Conservation (phyloP, 31 red algal genomes). For the Endocladia muricata region DNA sequence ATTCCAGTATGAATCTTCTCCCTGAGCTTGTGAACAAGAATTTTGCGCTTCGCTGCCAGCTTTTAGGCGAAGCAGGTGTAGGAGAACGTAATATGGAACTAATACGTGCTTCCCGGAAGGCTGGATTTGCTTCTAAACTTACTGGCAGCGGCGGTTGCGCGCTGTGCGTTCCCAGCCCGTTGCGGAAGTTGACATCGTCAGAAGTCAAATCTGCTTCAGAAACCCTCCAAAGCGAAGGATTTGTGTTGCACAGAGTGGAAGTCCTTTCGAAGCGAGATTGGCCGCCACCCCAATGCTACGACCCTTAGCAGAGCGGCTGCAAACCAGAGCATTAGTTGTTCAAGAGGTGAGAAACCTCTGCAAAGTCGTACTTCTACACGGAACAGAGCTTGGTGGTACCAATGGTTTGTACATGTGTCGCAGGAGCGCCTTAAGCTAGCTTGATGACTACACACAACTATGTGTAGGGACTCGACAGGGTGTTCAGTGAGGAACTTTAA, state of each 20-base stretch:
- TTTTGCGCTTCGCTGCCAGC: constrained; percentile 27
- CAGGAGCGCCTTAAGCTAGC: too few species aligned
- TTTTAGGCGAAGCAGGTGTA: constrained; percentile 19
- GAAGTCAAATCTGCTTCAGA: constrained; percentile 7
- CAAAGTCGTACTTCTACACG: too few species aligned
- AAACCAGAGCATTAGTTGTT: too few species aligned
- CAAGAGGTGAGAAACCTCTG: too few species aligned
- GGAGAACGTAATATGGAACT: constrained; percentile 23
- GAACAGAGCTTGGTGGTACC: too few species aligned
- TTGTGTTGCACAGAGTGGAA: constrained; percentile 24
- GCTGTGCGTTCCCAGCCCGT: constrained; percentile 34
- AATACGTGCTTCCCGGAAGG: constrained; percentile 5
- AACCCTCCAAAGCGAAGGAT: constrained; percentile 8
- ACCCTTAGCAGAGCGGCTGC: too few species aligned
- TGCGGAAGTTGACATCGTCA: constrained; percentile 6
- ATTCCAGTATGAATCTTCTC: background rate
- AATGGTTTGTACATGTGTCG: too few species aligned
- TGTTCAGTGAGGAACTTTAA: too few species aligned
- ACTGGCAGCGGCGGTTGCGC: constrained; percentile 51
- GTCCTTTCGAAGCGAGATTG: constrained; percentile 20
- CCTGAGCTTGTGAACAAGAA: constrained; percentile 24
- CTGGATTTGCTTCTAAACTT: constrained; percentile 47
- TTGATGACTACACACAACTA: constrained; percentile 2
- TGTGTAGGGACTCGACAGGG: background rate
- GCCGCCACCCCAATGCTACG: too few species aligned